Evolutionary conservation across 768 basidiomycete genomes (phyloP), one percentile per base, ranked within the genome.

Genomic region (Tricholoma sp.): DNA sequence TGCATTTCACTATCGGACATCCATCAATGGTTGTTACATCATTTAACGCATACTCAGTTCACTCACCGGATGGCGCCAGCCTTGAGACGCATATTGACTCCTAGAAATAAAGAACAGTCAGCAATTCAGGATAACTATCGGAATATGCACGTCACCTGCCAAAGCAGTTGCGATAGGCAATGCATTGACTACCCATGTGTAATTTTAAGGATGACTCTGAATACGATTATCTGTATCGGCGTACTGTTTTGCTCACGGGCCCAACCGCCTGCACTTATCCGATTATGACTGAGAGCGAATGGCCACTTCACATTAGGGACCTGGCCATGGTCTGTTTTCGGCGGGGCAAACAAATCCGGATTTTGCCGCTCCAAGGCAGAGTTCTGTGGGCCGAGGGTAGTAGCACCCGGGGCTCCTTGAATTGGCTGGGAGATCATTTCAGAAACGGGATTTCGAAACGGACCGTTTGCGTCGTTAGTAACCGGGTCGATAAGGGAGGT

Each of bases 281-380:
- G 80, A 63, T 76, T 85, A 63, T 83, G 83, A 58, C 84, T 85
- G 19, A 84, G 66, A 50, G 79, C 72, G 64, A 85, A 83, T 0
- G 84, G 79, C 86, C 86, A 87, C 62, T 86, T 86, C 59, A 76
- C 75, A 60, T 85, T 85, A 50, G 56, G 74, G 76, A 88, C 71
- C 21, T 57, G 58, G 11, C 86, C 86, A 21, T 72, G 63, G 63
- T 89, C 87, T 0, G 88, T 86, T 5, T 76, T 78, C 3, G 87
- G 87, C 45, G 84, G 83, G 9, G 82, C 82, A 0, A 88, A 61
- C 4, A 74, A 54, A 52, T 88, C 81, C 8, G 83, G 73, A 52
- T 86, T 84, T 66, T 88, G 73, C 24, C 77, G 52, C 52, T 83
- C 76, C n/a, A 86, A 35, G 3, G 78, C 77, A 4, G 78, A 57